Percentiles rank a stretch among this genome's conserved stretches.
Conservation (phyloP, 2,329 filamentous ascomycete genomes). For the Nemania abortiva region DNA sequence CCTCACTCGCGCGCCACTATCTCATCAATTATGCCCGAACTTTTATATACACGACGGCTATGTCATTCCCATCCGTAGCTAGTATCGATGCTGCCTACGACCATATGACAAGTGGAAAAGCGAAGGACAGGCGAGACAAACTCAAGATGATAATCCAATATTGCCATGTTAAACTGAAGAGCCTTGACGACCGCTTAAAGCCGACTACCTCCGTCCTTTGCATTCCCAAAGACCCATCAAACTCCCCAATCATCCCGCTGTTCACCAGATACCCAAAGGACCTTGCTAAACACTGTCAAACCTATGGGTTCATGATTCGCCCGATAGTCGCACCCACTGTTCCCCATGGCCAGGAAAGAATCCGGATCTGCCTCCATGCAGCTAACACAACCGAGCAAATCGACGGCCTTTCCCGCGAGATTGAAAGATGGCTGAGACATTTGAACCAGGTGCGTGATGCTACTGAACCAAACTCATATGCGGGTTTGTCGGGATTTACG, state of each 20-base stretch:
- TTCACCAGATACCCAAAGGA: constrained; percentile 64
- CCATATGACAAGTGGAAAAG: constrained; percentile 47
- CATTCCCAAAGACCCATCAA: constrained; percentile 52
- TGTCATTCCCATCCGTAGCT: constrained; percentile 66
- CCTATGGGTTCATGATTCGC: constrained; percentile 64
- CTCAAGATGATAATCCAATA: constrained; percentile 60
- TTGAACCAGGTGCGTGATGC: neutral
- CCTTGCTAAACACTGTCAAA: constrained; percentile 66
- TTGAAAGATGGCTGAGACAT: constrained; percentile 43
- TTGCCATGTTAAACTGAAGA: constrained; percentile 57
- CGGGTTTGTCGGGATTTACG: neutral
- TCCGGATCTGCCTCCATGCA: constrained; percentile 70
- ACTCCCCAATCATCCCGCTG: constrained; percentile 69
- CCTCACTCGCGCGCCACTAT: constrained; percentile 69
- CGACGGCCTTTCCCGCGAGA: constrained; percentile 58
- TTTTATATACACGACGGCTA: constrained; percentile 79
- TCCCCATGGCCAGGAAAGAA: constrained; percentile 65
- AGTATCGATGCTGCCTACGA: constrained; percentile 50
- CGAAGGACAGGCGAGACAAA: constrained; percentile 52
- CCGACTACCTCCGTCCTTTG: constrained; percentile 40
- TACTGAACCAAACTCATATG: neutral
- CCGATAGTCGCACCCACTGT: constrained; percentile 72
- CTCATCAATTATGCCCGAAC: constrained; percentile 82
- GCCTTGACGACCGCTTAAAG: constrained; percentile 44
- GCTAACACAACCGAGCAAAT: constrained; percentile 67